Evolutionary conservation across 345 rosid species (phyloP).

Genomic region (Moringa oleifera): DNA sequence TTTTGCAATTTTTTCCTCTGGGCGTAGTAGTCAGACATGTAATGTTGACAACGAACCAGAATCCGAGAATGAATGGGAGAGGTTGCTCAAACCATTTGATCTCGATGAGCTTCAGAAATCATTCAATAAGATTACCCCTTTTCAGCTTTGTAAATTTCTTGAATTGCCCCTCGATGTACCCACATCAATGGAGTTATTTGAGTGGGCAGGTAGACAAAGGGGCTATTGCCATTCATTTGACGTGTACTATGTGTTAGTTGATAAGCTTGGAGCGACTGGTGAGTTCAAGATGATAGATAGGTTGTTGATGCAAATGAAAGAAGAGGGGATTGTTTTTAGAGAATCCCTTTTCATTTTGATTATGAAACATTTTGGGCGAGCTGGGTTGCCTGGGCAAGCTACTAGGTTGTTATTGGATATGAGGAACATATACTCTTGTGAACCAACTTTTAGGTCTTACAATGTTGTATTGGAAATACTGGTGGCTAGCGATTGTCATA

Average conservation of each 20-base stretch:
- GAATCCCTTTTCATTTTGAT: constrained; percentile 67
- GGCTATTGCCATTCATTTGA: constrained; percentile 62
- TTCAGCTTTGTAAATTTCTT: constrained; percentile 56
- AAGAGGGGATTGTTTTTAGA: constrained; percentile 55
- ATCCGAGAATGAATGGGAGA: constrained; percentile 70
- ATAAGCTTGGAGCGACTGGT: constrained; percentile 60
- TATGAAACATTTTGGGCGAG: constrained; percentile 62
- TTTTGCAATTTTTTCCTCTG: constrained; percentile 17
- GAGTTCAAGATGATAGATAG: constrained; percentile 64
- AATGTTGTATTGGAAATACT: constrained; percentile 65
- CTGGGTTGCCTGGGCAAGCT: constrained; percentile 75
- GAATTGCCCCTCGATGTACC: constrained; percentile 61
- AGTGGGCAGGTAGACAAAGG: constrained; percentile 59
- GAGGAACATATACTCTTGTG: constrained; percentile 49
- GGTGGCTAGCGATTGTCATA: constrained; percentile 49
- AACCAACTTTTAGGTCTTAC: constrained; percentile 63
- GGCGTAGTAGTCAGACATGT: constrained; percentile 15
- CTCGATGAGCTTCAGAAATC: constrained; percentile 52
- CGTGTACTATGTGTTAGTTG: constrained; percentile 51
- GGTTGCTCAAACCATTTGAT: constrained; percentile 73
- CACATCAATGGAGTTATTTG: constrained; percentile 57
- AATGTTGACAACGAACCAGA: constrained; percentile 19
- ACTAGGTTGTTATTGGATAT: constrained; percentile 75
- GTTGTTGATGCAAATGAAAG: constrained; percentile 68
- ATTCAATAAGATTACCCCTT: constrained; percentile 43